These are phyloP conservation scores for Recurvomyces mirabilis DNA, from an alignment of 495 filamentous ascomycete genomes.

Conservation along the genomic window DNA sequence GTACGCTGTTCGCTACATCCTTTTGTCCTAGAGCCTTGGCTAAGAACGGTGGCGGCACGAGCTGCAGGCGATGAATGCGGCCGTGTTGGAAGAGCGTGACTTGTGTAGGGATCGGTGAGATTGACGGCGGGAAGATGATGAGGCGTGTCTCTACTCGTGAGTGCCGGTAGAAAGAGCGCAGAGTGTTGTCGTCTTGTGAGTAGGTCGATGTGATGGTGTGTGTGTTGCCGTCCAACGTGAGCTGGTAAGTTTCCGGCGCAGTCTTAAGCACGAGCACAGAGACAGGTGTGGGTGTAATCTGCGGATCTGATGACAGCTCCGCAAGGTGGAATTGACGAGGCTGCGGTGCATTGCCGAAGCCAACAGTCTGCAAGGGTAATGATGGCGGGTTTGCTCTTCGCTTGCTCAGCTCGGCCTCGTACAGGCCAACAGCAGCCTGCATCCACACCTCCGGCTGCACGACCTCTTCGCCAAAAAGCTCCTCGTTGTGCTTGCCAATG, in stretches of 20 bases:
- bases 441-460: slow-evolving; percentile 39
- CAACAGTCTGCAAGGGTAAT: slow-evolving; percentile 12
- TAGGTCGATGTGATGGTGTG: slow-evolving; percentile 13
- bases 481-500: slow-evolving; percentile 73
- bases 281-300: background rate
- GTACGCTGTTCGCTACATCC: slow-evolving; percentile 69
- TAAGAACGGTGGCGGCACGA: slow-evolving; percentile 64
- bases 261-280: slow-evolving; percentile 56
- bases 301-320: slow-evolving; percentile 23
- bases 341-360: slow-evolving; percentile 44
- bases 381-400: slow-evolving; percentile 7
- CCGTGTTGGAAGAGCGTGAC: slow-evolving; percentile 78
- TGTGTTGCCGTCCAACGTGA: slow-evolving; percentile 43
- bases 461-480: slow-evolving; percentile 32
- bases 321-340: slow-evolving; percentile 47
- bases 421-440: slow-evolving; percentile 66
- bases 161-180: slow-evolving; percentile 59
- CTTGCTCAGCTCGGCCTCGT: slow-evolving; percentile 5
- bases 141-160: slow-evolving; percentile 73
- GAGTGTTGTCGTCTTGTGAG: slow-evolving; percentile 18
- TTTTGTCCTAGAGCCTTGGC: slow-evolving; percentile 77
- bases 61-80: slow-evolving; percentile 56
- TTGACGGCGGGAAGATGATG: too few species aligned
- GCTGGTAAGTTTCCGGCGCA: slow-evolving; percentile 49
- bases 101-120: too few species aligned